Percentiles rank a stretch among this genome's conserved stretches.
Evolutionary conservation across 1,284 basidiomycete genomes (phyloP).

Genomic region (Malassezia brasiliensis): DNA sequence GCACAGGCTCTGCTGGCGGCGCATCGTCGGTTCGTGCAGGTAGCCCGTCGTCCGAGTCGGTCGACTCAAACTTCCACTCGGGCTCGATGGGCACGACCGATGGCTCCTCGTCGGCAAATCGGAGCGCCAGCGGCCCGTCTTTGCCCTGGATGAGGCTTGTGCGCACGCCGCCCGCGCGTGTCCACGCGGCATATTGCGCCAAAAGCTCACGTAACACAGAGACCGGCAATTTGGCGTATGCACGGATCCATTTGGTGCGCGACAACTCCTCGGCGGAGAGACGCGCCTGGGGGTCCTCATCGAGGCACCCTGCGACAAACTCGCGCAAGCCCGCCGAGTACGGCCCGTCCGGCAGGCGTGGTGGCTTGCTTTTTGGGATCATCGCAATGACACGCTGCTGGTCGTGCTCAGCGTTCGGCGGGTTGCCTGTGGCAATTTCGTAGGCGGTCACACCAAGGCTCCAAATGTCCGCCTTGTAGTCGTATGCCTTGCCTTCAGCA

Average conservation of each 20-base stretch:
- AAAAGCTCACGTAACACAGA: slow-evolving; percentile 71
- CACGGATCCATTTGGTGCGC: slow-evolving; percentile 88
- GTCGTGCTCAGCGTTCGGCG: slow-evolving; percentile 81
- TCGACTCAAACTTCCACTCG: slow-evolving; percentile 13
- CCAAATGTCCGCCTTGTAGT: slow-evolving; percentile 65
- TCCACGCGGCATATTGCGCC: slow-evolving; percentile 63
- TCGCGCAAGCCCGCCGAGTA: slow-evolving; percentile 75
- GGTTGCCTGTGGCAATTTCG: slow-evolving; percentile 79
- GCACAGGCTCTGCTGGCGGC: background rate
- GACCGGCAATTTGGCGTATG: slow-evolving; percentile 58
- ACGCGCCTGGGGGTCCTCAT: slow-evolving; percentile 71
- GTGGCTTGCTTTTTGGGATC: slow-evolving; percentile 77
- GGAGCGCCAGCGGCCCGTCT: background rate
- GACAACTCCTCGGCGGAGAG: slow-evolving; percentile 76
- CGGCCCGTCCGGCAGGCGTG: slow-evolving; percentile 62
- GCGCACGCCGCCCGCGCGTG: slow-evolving; percentile 68
- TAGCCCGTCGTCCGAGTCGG: background rate
- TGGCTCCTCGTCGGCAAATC: background rate
- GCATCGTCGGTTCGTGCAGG: background rate
- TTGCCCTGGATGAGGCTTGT: slow-evolving; percentile 56
- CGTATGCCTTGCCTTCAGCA: slow-evolving; percentile 57
- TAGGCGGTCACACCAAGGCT: slow-evolving; percentile 85
- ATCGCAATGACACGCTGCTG: slow-evolving; percentile 81
- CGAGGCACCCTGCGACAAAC: slow-evolving; percentile 74
- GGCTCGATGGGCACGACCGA: slow-evolving; percentile 5